Percentiles rank a stretch among this genome's conserved stretches.
Conservation (phyloP, 345 rosid genomes). For the Camelina laxa region DNA sequence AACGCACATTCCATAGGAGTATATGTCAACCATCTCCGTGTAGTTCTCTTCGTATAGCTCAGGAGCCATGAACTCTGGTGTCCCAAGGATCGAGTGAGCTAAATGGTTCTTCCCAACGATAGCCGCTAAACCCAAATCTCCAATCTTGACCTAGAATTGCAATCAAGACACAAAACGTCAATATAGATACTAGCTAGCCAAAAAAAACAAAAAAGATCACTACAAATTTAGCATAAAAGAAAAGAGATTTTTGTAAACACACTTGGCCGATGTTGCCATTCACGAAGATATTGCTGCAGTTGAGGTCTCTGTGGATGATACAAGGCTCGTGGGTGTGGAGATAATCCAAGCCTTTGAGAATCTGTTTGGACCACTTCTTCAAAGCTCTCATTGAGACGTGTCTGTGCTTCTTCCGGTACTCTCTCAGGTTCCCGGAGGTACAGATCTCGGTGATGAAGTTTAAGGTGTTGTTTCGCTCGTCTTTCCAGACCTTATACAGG, state of each 20-base stretch:
- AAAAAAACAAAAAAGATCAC: neutral
- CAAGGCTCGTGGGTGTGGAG: conserved; percentile 86
- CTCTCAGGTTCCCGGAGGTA: conserved; percentile 87
- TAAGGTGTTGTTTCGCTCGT: conserved; percentile 53
- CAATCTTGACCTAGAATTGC: conserved; percentile 72
- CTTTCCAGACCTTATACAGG: conserved; percentile 66
- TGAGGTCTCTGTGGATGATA: conserved; percentile 85
- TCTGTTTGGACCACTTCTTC: conserved; percentile 92
- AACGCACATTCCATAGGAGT: conserved; percentile 89
- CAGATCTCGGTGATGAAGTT: conserved; percentile 93
- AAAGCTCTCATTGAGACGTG: conserved; percentile 83
- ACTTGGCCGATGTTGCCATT: conserved; percentile 91
- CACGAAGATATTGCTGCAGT: conserved; percentile 87
- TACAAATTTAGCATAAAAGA: neutral
- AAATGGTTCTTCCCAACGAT: conserved; percentile 68
- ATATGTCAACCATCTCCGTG: conserved; percentile 80
- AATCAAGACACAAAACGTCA: neutral
- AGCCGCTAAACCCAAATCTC: conserved; percentile 87
- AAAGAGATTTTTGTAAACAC: neutral
- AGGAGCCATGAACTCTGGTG: conserved; percentile 96
- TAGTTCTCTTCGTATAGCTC: conserved; percentile 86
- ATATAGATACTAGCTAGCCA: neutral
- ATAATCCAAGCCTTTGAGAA: conserved; percentile 74
- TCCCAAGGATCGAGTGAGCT: conserved; percentile 84
- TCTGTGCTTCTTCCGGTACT: conserved; percentile 75